Evolutionary conservation across 495 filamentous ascomycete genomes (phyloP).

Genomic region (Neurospora sp.): DNA sequence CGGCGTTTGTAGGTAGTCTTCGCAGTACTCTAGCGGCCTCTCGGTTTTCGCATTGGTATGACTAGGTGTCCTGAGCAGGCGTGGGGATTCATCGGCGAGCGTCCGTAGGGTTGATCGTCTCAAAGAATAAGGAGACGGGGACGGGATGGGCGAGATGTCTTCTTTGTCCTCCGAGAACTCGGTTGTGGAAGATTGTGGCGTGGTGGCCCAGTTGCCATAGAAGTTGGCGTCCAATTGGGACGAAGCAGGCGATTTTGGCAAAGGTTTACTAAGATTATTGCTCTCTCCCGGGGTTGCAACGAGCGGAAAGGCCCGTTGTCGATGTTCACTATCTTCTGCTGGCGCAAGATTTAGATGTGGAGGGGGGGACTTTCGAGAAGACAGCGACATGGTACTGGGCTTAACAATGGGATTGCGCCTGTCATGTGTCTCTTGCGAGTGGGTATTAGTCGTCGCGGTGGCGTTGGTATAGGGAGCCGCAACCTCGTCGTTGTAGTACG

Average conservation of each 20-base stretch:
- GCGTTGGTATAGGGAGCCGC: background rate
- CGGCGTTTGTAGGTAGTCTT: slow-evolving; percentile 38
- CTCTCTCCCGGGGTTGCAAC: slow-evolving; percentile 5
- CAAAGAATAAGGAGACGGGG: slow-evolving; percentile 28
- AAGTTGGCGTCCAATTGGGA: slow-evolving; percentile 39
- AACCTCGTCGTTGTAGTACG: slow-evolving; percentile 16
- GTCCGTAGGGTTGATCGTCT: slow-evolving; percentile 23
- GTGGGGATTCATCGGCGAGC: slow-evolving; percentile 28
- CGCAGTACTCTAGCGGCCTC: slow-evolving; percentile 30
- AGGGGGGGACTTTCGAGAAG: slow-evolving; percentile 36
- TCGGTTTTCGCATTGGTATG: slow-evolving; percentile 23
- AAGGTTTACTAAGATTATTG: slow-evolving; percentile 37
- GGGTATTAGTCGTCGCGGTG: slow-evolving; percentile 2
- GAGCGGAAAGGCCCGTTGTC: background rate
- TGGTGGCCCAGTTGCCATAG: slow-evolving; percentile 40
- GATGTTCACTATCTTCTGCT: slow-evolving; percentile 20
- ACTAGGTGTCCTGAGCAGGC: slow-evolving; percentile 22
- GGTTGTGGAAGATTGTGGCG: slow-evolving; percentile 31
- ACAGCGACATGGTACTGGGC: slow-evolving; percentile 31
- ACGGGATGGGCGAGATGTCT: slow-evolving; percentile 40
- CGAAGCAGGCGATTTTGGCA: slow-evolving; percentile 42
- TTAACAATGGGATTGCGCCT: slow-evolving; percentile 20
- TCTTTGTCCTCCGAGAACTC: slow-evolving; percentile 35
- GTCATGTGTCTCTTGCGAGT: slow-evolving; percentile 13
- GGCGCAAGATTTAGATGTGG: slow-evolving; percentile 36